Conservation (phyloP, 805 yeast species). For the Vanderwaltozyma tropicalis region DNA sequence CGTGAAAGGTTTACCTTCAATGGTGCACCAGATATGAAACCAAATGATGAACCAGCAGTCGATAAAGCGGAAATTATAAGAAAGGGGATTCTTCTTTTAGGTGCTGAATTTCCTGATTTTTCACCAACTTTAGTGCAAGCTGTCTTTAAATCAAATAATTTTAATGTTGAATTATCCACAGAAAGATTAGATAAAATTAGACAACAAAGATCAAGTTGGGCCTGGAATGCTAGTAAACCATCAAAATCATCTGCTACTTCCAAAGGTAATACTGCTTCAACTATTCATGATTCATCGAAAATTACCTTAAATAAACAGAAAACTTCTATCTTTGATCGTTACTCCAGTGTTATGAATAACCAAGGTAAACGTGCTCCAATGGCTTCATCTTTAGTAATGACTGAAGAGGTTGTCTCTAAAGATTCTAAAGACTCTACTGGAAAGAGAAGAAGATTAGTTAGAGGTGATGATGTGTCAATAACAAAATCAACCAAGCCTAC, state of each 20-base stretch:
- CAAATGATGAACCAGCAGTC: slow-evolving; percentile 7
- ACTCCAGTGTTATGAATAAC: slow-evolving; percentile 22
- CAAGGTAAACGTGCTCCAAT: slow-evolving; percentile 3
- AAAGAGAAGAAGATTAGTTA: slow-evolving; percentile 27
- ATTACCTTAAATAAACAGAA: slow-evolving; percentile 29
- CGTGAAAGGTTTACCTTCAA: slow-evolving; percentile 35
- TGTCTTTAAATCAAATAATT: slow-evolving; percentile 31
- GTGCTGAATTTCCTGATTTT: slow-evolving; percentile 26
- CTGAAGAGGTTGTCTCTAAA: slow-evolving; percentile 11
- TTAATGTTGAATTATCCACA: slow-evolving; percentile 28
- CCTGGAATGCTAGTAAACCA: background rate
- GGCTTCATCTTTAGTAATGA: slow-evolving; percentile 6
- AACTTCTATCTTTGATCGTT: slow-evolving; percentile 30
- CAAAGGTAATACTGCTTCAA: slow-evolving; percentile 5
- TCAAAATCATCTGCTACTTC: background rate
- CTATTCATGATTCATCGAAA: slow-evolving; percentile 25
- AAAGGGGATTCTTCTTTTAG: slow-evolving; percentile 10
- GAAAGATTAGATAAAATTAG: slow-evolving; percentile 24
- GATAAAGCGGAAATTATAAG: too few species aligned
- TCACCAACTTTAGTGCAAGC: slow-evolving; percentile 30
- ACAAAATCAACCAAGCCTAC: slow-evolving; percentile 10
- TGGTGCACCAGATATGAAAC: slow-evolving; percentile 14
- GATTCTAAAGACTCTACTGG: slow-evolving; percentile 3
- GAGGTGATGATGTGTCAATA: slow-evolving; percentile 27
- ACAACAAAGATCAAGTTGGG: slow-evolving; percentile 20